A percentile compares a stretch with the other conserved stretches of the same genome.
These are phyloP conservation scores for Annulohypoxylon moriforme DNA, from an alignment of 495 filamentous ascomycete genomes.

Conservation along the genomic window DNA sequence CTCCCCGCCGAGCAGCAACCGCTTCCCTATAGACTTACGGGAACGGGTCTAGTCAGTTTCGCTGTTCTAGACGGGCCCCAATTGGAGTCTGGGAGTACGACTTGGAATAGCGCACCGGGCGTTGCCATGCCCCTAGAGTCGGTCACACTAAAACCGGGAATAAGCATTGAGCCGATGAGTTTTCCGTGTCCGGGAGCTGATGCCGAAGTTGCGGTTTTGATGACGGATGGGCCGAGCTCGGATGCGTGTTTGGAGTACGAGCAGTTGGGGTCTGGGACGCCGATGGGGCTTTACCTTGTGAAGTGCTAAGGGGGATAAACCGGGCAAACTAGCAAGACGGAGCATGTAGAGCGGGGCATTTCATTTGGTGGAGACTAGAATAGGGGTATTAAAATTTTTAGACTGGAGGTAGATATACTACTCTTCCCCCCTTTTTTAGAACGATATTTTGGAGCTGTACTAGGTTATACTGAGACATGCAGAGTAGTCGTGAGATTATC, in stretches of 20 bases:
- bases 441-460: slow-evolving; percentile 22
- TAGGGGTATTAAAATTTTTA: not conserved
- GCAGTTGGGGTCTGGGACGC: not conserved
- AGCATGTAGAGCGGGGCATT: not conserved
- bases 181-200: slow-evolving; percentile 43
- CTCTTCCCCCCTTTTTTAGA: slow-evolving; percentile 15
- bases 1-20: slow-evolving; percentile 67
- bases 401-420: slow-evolving; percentile 14
- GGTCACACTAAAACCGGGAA: slow-evolving; percentile 15
- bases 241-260: slow-evolving; percentile 27
- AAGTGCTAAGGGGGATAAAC: slow-evolving; percentile 28
- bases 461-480: not conserved
- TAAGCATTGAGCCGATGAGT: slow-evolving; percentile 11
- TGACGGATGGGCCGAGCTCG: slow-evolving; percentile 17
- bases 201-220: slow-evolving; percentile 11
- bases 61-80: slow-evolving; percentile 54
- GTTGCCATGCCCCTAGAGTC: slow-evolving; percentile 46
- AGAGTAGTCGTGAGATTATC: not conserved
- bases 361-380: not conserved
- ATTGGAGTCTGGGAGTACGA: slow-evolving; percentile 55
- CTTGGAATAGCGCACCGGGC: slow-evolving; percentile 62
- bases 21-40: slow-evolving; percentile 67
- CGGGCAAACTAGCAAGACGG: no score
- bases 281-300: slow-evolving; percentile 28
- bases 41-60: slow-evolving; percentile 67